Conservation (phyloP, 2,329 filamentous ascomycete species). For the Epichloe gansuensis region DNA sequence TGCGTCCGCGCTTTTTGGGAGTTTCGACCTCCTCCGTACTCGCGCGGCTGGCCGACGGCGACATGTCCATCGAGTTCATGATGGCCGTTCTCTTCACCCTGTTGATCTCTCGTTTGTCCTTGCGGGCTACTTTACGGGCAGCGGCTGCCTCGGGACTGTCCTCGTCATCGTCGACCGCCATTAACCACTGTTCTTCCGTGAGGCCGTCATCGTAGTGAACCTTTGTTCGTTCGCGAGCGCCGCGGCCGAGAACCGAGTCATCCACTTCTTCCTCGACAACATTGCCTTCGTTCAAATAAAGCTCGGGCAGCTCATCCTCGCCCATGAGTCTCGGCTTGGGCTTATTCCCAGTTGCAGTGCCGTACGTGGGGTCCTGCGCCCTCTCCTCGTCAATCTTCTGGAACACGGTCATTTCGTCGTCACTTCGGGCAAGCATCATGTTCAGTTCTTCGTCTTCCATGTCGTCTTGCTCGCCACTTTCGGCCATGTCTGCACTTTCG, state of each 20-base stretch:
- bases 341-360: conserved; percentile 49
- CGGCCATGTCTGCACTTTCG: conserved; percentile 64
- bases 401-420: conserved; percentile 67
- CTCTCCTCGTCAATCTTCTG: conserved; percentile 73
- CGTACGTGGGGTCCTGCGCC: conserved; percentile 53
- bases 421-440: conserved; percentile 78
- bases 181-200: conserved; percentile 97
- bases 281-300: conserved; percentile 80
- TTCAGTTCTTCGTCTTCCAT: conserved; percentile 99
- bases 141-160: conserved; percentile 89
- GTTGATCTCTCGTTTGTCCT: conserved; percentile 67
- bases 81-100: conserved; percentile 46
- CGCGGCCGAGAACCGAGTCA: conserved; percentile 66
- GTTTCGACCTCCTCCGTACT: conserved; percentile 70
- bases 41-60: conserved; percentile 65
- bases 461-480: conserved; percentile 70
- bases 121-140: conserved; percentile 73
- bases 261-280: conserved; percentile 68
- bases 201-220: conserved; percentile 95
- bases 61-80: conserved; percentile 40
- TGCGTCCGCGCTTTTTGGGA: conserved; percentile 74
- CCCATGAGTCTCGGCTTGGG: conserved; percentile 66
- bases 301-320: conserved; percentile 82
- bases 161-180: conserved; percentile 93
- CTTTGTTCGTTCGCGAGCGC: conserved; percentile 85